Percentiles rank a stretch among this genome's conserved stretches.
Evolutionary conservation across 176 grass and related monocot genomes (phyloP).

Genomic region (Carex myosuroides): DNA sequence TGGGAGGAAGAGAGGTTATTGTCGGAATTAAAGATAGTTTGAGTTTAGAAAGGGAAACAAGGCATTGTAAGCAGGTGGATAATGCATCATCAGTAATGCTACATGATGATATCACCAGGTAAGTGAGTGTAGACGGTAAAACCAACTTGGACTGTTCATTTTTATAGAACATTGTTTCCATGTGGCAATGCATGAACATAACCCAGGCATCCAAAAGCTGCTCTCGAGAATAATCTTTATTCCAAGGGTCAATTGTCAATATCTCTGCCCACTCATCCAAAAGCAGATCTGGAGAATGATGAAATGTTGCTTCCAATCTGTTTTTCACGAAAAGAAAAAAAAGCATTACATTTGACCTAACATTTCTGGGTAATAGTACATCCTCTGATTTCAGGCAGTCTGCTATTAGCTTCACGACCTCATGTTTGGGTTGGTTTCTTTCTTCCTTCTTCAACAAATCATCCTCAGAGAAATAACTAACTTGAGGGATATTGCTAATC

Average conservation of each 20-base stretch:
- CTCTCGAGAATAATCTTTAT: too few relatives aligned
- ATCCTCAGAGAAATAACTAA: not conserved
- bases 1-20: not conserved
- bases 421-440: not conserved
- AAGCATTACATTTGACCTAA: rapidly evolving
- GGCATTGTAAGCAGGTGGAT: not conserved
- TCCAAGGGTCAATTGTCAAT: too few relatives aligned
- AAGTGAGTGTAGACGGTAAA: not conserved
- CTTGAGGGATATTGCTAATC: too few relatives aligned
- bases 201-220: too few relatives aligned
- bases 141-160: not conserved
- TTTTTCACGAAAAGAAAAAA: too few relatives aligned
- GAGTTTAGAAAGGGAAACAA: not conserved
- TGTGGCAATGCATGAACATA: too few relatives aligned
- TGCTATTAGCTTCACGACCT: not conserved
- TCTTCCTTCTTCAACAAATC: not conserved
- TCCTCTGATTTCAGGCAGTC: too few relatives aligned
- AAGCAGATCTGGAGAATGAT: too few relatives aligned
- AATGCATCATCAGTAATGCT: not conserved
- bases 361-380: too few relatives aligned
- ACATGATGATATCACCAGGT: not conserved
- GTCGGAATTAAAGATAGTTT: not conserved
- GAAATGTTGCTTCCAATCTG: too few relatives aligned
- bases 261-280: too few relatives aligned
- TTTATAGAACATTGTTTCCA: too few relatives aligned